phyloP scores from a whole-genome alignment of 768 basidiomycete species.

The Phanerochaete sordida region DNA sequence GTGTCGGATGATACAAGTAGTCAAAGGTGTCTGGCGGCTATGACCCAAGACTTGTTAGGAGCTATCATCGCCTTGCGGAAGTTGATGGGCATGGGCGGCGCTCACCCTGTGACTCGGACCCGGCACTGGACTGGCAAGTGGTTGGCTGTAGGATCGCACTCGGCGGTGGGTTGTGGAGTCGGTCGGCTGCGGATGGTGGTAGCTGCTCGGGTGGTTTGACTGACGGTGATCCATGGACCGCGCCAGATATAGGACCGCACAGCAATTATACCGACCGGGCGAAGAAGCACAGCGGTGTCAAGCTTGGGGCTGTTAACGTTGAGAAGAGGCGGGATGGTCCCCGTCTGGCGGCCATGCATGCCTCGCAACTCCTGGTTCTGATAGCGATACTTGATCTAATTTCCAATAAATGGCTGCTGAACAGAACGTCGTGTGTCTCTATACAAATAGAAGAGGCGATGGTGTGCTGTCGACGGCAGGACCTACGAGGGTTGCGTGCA shows the following conservation, averaged over 20 bases:
- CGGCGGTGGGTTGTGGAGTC: constrained; percentile 1
- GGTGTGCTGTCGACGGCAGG: constrained; percentile 12
- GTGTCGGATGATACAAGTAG: constrained; percentile 2
- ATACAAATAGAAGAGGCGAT: constrained; percentile 14
- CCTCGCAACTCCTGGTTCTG: constrained; percentile 14
- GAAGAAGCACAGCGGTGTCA: constrained; percentile 5
- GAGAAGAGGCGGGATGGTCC: neutral
- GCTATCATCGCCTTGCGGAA: neutral
- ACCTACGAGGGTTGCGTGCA: constrained; percentile 8
- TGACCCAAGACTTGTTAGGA: constrained; percentile 3
- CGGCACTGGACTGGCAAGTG: constrained; percentile 9
- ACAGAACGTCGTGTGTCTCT: neutral
- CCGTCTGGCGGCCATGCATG: neutral
- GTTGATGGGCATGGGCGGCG: neutral
- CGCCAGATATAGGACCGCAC: constrained; percentile 1
- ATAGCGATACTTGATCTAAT: constrained; percentile 14
- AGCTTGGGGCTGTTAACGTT: neutral
- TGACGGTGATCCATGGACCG: constrained; percentile 13
- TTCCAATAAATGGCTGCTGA: constrained; percentile 9
- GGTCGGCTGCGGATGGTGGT: neutral
- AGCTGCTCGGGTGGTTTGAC: constrained; percentile 3
- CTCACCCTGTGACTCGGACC: constrained; percentile 13
- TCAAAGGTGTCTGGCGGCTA: constrained; percentile 16
- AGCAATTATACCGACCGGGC: constrained; percentile 10
- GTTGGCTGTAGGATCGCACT: constrained; percentile 14